These are phyloP conservation scores for Penicillium tannophilum DNA, from an alignment of 495 filamentous ascomycete species.

Conservation along the genomic window DNA sequence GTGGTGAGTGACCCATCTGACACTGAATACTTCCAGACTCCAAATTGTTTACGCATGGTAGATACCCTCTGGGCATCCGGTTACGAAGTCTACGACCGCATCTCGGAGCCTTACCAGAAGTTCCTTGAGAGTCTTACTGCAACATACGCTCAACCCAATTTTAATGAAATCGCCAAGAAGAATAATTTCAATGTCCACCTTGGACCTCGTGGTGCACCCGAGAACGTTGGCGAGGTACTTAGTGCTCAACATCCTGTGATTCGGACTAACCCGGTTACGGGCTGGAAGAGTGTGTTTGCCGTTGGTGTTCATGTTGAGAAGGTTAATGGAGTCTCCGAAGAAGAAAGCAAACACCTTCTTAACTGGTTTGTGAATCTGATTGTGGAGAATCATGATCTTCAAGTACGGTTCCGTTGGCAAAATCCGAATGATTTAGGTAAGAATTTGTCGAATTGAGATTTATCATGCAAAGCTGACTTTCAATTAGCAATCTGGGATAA, in stretches of 20 bases:
- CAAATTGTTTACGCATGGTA: conserved; percentile 15
- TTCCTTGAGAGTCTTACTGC: conserved; percentile 72
- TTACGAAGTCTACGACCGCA: conserved; percentile 77
- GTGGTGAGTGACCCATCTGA: conserved; percentile 47
- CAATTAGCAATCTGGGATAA: conserved; percentile 79
- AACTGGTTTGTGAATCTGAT: conserved; percentile 65
- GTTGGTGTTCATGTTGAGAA: conserved; percentile 54
- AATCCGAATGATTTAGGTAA: conserved; percentile 57
- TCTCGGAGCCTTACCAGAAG: conserved; percentile 62
- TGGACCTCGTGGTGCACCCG: conserved; percentile 61
- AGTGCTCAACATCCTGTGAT: conserved; percentile 69
- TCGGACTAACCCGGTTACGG: conserved; percentile 82
- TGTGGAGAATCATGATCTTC: conserved; percentile 77
- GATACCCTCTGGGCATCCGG: conserved; percentile 77
- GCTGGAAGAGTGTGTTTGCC: conserved; percentile 75
- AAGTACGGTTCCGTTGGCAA: conserved; percentile 70
- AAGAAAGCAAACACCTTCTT: conserved; percentile 64
- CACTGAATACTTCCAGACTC: too few species aligned
- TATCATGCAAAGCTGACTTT: not conserved
- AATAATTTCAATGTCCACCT: conserved; percentile 59
- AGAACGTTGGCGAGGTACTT: conserved; percentile 66
- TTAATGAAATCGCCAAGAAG: conserved; percentile 57
- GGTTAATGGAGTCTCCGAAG: conserved; percentile 54
- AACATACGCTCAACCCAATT: conserved; percentile 63
- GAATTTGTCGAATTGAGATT: not conserved